phyloP scores from a whole-genome alignment of 2,329 filamentous ascomycete species.

The Purpureocillium takamizusanense region DNA sequence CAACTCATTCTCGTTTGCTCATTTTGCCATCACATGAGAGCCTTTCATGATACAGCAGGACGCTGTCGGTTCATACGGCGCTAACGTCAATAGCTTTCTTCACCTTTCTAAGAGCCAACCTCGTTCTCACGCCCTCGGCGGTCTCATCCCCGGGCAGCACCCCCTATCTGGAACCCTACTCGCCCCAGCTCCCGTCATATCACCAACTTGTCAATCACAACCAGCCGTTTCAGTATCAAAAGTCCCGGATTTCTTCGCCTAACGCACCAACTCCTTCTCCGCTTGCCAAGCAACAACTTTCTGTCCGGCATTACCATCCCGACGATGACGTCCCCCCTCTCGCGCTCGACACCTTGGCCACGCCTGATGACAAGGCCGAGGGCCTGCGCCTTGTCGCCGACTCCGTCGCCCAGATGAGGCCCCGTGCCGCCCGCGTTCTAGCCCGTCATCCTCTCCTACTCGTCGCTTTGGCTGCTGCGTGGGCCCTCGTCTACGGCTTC shows the following conservation, averaged over 20 bases:
- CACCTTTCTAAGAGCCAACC: slow-evolving; percentile 71
- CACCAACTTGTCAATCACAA: slow-evolving; percentile 5
- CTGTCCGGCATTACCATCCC: slow-evolving; percentile 1
- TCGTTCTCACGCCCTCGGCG: slow-evolving; percentile 55
- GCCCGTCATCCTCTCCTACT: slow-evolving; percentile 53
- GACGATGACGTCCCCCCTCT: slow-evolving; percentile 51
- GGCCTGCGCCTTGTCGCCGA: slow-evolving; percentile 70
- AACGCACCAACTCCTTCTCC: slow-evolving; percentile 39
- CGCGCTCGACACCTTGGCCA: slow-evolving; percentile 47
- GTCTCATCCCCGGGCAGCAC: slow-evolving; percentile 57
- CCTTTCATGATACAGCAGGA: too few relatives aligned
- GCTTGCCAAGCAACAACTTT: slow-evolving; percentile 31
- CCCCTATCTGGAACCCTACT: slow-evolving; percentile 48
- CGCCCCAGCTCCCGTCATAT: slow-evolving; percentile 24
- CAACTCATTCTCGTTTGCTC: too few relatives aligned
- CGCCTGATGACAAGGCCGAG: slow-evolving; percentile 51
- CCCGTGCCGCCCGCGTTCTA: slow-evolving; percentile 53
- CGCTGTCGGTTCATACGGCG: slow-evolving; percentile 3
- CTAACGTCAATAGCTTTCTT: slow-evolving; percentile 57
- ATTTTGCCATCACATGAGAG: too few relatives aligned
- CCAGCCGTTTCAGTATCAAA: too few relatives aligned
- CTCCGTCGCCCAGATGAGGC: slow-evolving; percentile 73
- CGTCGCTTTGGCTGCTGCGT: slow-evolving; percentile 31
- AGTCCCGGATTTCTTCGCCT: too few relatives aligned
- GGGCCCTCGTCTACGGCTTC: slow-evolving; percentile 37